Evolutionary conservation across 192 early-diverging fungal species (phyloP).

Genomic region (Bifiguratus adelaidae): DNA sequence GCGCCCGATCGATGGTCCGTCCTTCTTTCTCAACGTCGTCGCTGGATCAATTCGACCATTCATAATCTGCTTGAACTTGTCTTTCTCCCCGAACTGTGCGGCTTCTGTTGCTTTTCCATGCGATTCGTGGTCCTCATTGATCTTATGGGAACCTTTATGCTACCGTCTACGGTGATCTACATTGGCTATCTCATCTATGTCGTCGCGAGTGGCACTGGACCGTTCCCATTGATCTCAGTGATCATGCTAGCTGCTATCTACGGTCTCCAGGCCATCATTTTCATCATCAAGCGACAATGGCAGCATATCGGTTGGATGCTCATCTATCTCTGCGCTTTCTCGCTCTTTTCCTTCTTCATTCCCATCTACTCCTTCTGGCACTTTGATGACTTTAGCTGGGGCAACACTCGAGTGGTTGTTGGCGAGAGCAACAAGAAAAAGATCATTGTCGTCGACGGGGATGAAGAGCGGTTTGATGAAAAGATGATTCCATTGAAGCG

Average conservation of each 20-base stretch:
- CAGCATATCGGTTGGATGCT: constrained; percentile 77
- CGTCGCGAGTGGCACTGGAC: constrained; percentile 43
- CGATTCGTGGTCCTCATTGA: constrained; percentile 93
- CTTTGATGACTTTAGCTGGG: constrained; percentile 98
- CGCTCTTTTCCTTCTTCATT: constrained; percentile 86
- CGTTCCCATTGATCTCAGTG: constrained; percentile 73
- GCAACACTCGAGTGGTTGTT: constrained; percentile 82
- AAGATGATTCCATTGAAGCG: constrained; percentile 74
- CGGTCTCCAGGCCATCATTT: constrained; percentile 81
- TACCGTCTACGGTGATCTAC: constrained; percentile 76
- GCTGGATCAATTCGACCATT: constrained; percentile 99
- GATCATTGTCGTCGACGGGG: constrained; percentile 40
- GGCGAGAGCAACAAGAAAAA: constrained; percentile 59
- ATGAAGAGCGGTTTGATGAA: constrained; percentile 80
- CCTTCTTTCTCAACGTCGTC: constrained; percentile 87
- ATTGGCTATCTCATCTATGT: constrained; percentile 67
- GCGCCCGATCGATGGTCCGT: constrained; percentile 87
- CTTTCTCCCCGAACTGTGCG: constrained; percentile 80
- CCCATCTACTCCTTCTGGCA: constrained; percentile 97
- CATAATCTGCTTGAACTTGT: constrained; percentile 92
- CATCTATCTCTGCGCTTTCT: constrained; percentile 82
- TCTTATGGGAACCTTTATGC: constrained; percentile 67
- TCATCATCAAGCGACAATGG: constrained; percentile 69
- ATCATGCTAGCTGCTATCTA: constrained; percentile 75
- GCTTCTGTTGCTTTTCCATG: constrained; percentile 97